Base-by-base conservation (phyloP, 805 yeast genomes). In the Cyberlindnera veronae region DNA sequence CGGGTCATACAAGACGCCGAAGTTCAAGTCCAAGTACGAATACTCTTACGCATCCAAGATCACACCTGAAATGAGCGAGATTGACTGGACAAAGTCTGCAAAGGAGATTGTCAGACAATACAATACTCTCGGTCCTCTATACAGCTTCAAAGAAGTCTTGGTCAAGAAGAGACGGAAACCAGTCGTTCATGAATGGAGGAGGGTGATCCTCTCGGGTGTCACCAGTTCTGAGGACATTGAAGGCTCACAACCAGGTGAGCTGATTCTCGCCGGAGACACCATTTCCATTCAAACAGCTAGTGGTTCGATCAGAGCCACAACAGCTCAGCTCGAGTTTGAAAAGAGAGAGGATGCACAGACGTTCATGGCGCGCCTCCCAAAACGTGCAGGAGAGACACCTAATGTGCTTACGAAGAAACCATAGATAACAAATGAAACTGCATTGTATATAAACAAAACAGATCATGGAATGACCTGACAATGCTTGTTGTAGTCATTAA, bases 401-500 rank as follows among this genome's bases (percentile, higher is more conserved):
- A 32, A 43, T 27, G 22, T 36, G 2, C 51, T 52, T 21, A 39
- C 36, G 2, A 24, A 34, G 4, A 44, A 42, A 14, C 27, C 14
- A n/a, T 14, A 27, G 8, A 12, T 12, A 30, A 18, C 11, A 22
- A n/a, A 15, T 15, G 29, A 18, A 26, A 17, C 20, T 6, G 18
- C 22, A 16, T 10, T 13, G 5, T 9, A 19, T 21, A 18, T 35
- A 24, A 29, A 29, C 7, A 26, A 9, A 29, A 29, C 7, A 26
- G 7, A 26, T 36, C 42, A 68, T 41, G 62, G 51, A 21, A 60
- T 46, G 13, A 79, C 80, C 53, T 77, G 82, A 50, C 84, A 79
- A 39, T 68, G 73, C 62, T 80, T 79, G 55, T 90, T 91, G 64
- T 72, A 89, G 53, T 82, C 86, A 17, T 71, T 75, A 14, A 88